These are phyloP conservation scores for Metarhizium guizhouense DNA, from an alignment of 2,329 filamentous ascomycete species.

Conservation along the genomic window DNA sequence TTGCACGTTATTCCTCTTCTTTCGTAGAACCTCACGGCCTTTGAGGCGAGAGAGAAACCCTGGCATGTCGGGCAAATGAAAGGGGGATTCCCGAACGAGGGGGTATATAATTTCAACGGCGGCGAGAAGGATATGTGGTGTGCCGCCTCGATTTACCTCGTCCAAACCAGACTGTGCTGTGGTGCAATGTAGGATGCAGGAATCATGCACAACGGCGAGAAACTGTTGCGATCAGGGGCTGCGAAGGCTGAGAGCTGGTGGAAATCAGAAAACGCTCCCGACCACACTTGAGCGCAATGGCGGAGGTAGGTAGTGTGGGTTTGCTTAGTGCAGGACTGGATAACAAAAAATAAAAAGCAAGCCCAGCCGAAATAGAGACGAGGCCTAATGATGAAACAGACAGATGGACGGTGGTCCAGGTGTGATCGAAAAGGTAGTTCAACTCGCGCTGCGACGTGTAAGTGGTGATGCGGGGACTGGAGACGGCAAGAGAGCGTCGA, in stretches of 20 bases:
- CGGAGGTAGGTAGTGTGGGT: background rate
- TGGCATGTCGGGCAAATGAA: conserved; percentile 34
- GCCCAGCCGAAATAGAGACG: background rate
- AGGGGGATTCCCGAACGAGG: background rate
- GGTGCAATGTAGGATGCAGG: background rate
- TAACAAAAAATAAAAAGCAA: background rate
- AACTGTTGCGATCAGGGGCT: background rate
- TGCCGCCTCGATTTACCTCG: background rate
- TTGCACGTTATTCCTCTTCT: conserved; percentile 56
- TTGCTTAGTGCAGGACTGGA: background rate
- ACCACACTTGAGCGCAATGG: background rate
- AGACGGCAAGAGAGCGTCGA: conserved; percentile 1
- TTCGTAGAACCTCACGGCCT: conserved; percentile 61
- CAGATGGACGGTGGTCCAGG: background rate
- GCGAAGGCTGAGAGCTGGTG: background rate
- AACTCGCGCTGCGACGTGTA: conserved; percentile 8
- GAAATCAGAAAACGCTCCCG: background rate
- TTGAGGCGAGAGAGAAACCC: conserved; percentile 59
- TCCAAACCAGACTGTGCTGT: background rate
- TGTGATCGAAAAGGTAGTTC: conserved; percentile 1
- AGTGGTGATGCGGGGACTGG: conserved; percentile 7
- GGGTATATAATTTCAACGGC: background rate
- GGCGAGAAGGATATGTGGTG: background rate
- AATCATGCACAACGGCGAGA: no score
- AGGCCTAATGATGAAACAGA: background rate